Percentiles rank a stretch among this genome's conserved stretches.
These are phyloP conservation scores for Fraxinus floribunda DNA, from an alignment of 305 asterid species.

Conservation along the genomic window DNA sequence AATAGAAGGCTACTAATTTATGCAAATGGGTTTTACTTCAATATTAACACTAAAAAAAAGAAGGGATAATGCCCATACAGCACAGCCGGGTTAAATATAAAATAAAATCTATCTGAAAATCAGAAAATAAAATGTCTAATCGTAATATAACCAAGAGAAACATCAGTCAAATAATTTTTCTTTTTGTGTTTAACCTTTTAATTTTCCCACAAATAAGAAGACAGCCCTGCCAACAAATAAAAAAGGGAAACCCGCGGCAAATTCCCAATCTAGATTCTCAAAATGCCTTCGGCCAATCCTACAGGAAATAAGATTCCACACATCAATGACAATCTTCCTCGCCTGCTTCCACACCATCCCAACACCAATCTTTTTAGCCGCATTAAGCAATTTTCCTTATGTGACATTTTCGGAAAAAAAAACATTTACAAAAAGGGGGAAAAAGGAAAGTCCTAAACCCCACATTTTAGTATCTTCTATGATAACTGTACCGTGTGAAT, in stretches of 20 bases:
- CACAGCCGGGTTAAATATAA: not conserved
- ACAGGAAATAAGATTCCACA: not conserved
- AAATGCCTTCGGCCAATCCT: not conserved
- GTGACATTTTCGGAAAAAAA: not conserved
- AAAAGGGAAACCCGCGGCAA: not conserved
- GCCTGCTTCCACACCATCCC: not conserved
- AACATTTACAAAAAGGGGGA: not conserved
- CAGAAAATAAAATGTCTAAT: not conserved
- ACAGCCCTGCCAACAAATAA: not conserved
- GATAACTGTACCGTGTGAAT: conserved; percentile 13
- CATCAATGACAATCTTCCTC: not conserved
- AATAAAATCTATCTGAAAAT: not conserved
- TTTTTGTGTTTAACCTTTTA: not conserved
- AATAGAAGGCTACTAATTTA: not conserved
- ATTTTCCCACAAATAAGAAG: not conserved
- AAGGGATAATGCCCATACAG: not conserved
- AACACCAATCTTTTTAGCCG: not conserved
- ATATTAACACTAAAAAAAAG: not conserved
- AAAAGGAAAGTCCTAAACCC: not conserved
- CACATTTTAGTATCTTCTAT: not conserved
- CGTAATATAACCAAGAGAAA: not conserved
- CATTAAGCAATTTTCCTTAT: conserved; percentile 16
- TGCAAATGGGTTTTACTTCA: not conserved
- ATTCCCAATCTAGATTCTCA: not conserved
- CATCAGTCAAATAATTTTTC: not conserved